A percentile compares a stretch with the other conserved stretches of the same genome.
These are phyloP conservation scores for Rhododendron mucronatum DNA, from an alignment of 148 eudicot genomes.

Conservation along the genomic window DNA sequence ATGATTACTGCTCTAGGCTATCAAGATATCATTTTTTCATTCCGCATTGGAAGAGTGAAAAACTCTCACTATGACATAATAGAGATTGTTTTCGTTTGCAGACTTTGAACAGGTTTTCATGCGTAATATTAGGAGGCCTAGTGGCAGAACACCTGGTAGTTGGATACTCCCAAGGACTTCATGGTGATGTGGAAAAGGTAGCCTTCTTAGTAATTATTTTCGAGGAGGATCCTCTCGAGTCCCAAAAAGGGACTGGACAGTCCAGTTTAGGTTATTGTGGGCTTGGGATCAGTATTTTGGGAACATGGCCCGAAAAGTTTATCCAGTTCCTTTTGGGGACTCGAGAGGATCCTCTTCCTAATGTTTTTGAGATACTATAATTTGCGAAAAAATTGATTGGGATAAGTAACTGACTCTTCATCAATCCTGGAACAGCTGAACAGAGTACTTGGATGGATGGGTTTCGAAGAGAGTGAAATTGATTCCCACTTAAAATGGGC, in stretches of 20 bases:
- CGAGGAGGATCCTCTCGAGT: not conserved
- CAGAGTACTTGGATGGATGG: constrained; percentile 9
- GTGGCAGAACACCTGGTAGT: constrained; percentile 22
- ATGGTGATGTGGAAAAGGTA: constrained; percentile 41
- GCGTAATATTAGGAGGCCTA: constrained; percentile 24
- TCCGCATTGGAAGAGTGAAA: not conserved
- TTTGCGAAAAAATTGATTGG: not conserved
- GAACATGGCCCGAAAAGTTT: not conserved
- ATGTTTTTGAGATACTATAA: not conserved
- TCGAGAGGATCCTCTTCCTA: not conserved
- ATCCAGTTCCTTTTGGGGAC: not conserved
- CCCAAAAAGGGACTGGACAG: not conserved
- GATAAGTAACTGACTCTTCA: not conserved
- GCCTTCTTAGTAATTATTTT: not conserved
- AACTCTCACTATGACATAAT: not conserved
- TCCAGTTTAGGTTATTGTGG: not conserved
- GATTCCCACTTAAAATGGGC: constrained; percentile 13
- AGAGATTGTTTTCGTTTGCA: constrained; percentile 1
- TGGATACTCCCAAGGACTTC: constrained; percentile 35
- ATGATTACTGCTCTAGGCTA: not conserved
- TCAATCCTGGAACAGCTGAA: constrained; percentile 7
- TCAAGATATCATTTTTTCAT: not conserved
- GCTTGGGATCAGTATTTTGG: not conserved
- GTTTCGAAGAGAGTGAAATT: constrained; percentile 11
- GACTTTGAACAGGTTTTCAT: constrained; percentile 24